These are phyloP conservation scores for Sarocladiaceae sp. DNA, from an alignment of 2,329 filamentous ascomycete genomes.

Conservation along the genomic window DNA sequence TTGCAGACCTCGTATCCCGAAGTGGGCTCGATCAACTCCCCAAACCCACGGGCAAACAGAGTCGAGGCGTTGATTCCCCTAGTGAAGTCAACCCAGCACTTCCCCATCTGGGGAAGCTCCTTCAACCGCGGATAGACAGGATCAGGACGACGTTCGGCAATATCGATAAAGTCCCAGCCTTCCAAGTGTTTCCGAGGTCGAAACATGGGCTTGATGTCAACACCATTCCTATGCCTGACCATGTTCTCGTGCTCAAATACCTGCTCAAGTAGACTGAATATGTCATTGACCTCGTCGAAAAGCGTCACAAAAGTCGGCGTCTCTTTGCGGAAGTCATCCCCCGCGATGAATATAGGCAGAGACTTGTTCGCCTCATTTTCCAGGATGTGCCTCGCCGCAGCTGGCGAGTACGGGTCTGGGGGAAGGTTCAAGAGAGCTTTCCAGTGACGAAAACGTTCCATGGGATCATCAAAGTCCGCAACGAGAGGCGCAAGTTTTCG, in stretches of 20 bases:
- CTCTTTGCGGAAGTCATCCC: background rate
- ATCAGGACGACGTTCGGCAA: slow-evolving; percentile 14
- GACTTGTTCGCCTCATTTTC: background rate
- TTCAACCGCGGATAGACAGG: slow-evolving; percentile 16
- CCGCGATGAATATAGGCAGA: background rate
- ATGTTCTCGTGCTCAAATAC: slow-evolving; percentile 15
- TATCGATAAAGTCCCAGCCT: slow-evolving; percentile 24
- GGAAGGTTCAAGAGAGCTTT: background rate
- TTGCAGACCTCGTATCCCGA: background rate
- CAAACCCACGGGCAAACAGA: slow-evolving; percentile 18
- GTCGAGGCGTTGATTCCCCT: slow-evolving; percentile 16
- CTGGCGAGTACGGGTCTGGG: background rate
- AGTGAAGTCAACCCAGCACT: slow-evolving; percentile 19
- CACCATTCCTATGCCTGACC: slow-evolving; percentile 14
- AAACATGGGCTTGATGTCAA: slow-evolving; percentile 6
- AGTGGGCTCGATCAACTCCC: slow-evolving; percentile 14
- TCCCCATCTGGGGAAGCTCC: slow-evolving; percentile 9
- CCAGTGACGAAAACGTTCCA: background rate
- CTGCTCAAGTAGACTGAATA: slow-evolving; percentile 17
- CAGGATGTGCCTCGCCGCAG: background rate
- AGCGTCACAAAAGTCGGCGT: background rate
- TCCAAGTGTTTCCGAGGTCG: slow-evolving; percentile 18
- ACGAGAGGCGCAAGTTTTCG: background rate
- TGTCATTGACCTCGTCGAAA: background rate
- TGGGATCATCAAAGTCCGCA: background rate